These are phyloP conservation scores for Russula sp. DNA, from an alignment of 768 basidiomycete genomes.

Conservation along the genomic window DNA sequence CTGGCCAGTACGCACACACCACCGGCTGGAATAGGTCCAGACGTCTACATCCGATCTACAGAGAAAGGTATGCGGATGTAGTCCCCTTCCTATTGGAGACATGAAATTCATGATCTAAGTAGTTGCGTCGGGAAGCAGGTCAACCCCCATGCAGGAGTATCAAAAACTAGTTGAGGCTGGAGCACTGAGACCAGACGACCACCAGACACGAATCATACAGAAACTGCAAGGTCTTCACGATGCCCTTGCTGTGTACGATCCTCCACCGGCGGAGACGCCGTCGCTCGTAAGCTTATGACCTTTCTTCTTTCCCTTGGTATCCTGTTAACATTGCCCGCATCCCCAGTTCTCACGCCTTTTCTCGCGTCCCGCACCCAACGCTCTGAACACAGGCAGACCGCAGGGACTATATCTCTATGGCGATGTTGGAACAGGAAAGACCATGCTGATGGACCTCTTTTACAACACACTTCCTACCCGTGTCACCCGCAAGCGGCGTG, in stretches of 20 bases:
- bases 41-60: not conserved
- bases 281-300: slow-evolving; percentile 31
- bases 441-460: slow-evolving; percentile 99
- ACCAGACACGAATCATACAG: slow-evolving; percentile 80
- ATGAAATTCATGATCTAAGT: not conserved
- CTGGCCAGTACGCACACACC: slow-evolving; percentile 1
- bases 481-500: slow-evolving; percentile 70
- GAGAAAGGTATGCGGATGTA: slow-evolving; percentile 3
- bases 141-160: slow-evolving; percentile 36
- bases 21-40: not conserved
- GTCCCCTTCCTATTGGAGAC: not conserved
- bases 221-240: slow-evolving; percentile 78
- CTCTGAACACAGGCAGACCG: slow-evolving; percentile 34
- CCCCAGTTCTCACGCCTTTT: slow-evolving; percentile 19
- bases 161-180: slow-evolving; percentile 45
- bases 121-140: not conserved
- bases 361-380: slow-evolving; percentile 16
- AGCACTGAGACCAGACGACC: slow-evolving; percentile 64
- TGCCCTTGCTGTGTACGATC: slow-evolving; percentile 61
- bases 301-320: not conserved
- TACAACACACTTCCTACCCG: slow-evolving; percentile 71
- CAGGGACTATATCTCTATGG: slow-evolving; percentile 90
- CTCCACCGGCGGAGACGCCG: slow-evolving; percentile 35
- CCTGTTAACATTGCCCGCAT: not conserved
- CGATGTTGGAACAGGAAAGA: slow-evolving; percentile 95